These are phyloP conservation scores for Dichotomopilus funicola DNA, from an alignment of 2,329 filamentous ascomycete species.

Conservation along the genomic window DNA sequence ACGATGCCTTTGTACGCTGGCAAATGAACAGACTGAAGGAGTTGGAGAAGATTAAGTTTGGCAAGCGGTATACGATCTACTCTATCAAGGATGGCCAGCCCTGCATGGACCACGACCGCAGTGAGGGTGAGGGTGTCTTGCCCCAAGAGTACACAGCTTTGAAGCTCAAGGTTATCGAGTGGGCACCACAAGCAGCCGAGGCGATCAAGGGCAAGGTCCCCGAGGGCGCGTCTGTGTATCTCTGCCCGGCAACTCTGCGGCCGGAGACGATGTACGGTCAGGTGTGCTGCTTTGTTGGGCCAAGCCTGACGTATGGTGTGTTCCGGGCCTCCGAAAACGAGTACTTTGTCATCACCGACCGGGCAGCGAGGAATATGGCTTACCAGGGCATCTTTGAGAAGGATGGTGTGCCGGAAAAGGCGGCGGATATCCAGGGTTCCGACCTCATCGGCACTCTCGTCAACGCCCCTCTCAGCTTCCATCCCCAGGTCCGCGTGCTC, in stretches of 20 bases:
- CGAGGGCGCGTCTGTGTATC: slow-evolving; percentile 71
- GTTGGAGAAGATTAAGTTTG: slow-evolving; percentile 86
- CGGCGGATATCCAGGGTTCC: slow-evolving; percentile 68
- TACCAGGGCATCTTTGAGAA: slow-evolving; percentile 81
- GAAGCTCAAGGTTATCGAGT: slow-evolving; percentile 87
- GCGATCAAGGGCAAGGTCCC: slow-evolving; percentile 72
- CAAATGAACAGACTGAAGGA: slow-evolving; percentile 92
- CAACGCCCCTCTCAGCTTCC: slow-evolving; percentile 79
- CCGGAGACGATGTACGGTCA: slow-evolving; percentile 99
- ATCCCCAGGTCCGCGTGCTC: slow-evolving; percentile 78
- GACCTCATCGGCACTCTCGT: slow-evolving; percentile 84
- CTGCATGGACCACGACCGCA: slow-evolving; percentile 81
- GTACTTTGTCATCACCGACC: slow-evolving; percentile 77
- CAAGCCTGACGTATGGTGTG: slow-evolving; percentile 68
- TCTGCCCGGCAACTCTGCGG: slow-evolving; percentile 84
- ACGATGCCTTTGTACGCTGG: slow-evolving; percentile 92
- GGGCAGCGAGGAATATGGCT: slow-evolving; percentile 86
- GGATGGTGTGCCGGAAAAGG: slow-evolving; percentile 68
- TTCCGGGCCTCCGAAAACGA: slow-evolving; percentile 73
- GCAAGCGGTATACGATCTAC: slow-evolving; percentile 80
- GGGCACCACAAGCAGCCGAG: slow-evolving; percentile 69
- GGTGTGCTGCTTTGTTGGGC: slow-evolving; percentile 90
- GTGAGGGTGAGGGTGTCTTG: slow-evolving; percentile 71
- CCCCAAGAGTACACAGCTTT: slow-evolving; percentile 90
- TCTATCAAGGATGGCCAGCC: slow-evolving; percentile 82